Conservation (phyloP, 768 basidiomycete genomes). For the Auriscalpium vulgare region DNA sequence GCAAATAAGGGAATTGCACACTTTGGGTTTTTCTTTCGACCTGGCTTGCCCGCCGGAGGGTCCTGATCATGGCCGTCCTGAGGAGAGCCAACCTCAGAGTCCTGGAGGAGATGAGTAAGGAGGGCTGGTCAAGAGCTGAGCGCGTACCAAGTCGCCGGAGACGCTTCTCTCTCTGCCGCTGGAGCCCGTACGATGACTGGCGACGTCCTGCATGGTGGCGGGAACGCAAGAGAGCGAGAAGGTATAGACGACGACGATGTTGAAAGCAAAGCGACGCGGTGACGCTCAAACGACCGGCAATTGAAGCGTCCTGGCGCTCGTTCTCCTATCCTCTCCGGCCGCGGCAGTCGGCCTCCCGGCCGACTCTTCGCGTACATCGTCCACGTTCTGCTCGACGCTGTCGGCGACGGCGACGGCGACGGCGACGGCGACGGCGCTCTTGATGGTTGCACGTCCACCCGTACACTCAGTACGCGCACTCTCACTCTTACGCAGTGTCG, state of each 20-base stretch:
- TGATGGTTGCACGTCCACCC: no score
- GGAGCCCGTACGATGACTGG: background rate
- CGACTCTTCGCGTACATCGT: no score
- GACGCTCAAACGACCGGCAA: background rate
- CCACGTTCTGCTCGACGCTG: no score
- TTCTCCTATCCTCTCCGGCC: no score
- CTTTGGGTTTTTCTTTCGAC: conserved; percentile 89
- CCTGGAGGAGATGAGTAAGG: conserved; percentile 26
- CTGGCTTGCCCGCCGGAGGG: conserved; percentile 42
- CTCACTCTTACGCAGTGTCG: no score
- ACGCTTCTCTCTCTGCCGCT: conserved; percentile 51
- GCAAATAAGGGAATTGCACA: conserved; percentile 25
- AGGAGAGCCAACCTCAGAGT: conserved; percentile 62
- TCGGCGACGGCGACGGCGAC: no score
- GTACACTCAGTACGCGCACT: no score
- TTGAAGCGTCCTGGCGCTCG: conserved; percentile 2
- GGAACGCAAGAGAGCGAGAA: background rate
- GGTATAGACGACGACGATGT: background rate
- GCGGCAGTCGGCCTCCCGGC: no score
- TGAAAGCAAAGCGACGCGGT: background rate
- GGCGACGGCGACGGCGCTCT: no score
- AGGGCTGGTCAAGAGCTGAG: conserved; percentile 5
- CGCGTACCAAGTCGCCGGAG: conserved; percentile 53
- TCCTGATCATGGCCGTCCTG: conserved; percentile 15
- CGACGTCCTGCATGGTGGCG: background rate